Evolutionary conservation across 352 stramenopile genomes (phyloP), one percentile per base, ranked within the genome.

Genomic region (Pythium coloratum): DNA sequence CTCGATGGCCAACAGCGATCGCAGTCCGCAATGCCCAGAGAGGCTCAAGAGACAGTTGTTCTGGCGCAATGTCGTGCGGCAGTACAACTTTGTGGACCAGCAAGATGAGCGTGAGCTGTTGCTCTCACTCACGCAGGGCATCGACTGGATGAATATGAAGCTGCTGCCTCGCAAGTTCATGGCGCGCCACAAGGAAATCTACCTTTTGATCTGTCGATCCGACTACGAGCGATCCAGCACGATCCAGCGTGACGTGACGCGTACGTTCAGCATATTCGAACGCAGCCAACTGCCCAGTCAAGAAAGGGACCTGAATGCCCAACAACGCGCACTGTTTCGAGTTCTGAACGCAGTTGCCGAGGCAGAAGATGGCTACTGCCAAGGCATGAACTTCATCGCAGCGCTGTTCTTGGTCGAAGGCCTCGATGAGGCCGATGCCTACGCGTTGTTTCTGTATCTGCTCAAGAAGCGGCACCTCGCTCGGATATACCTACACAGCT

Each of bases 331-430:
- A 20, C 57, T 95, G 0, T 90, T 91, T 30, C 84, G 86, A 42
- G 88, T 95, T 16, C 66, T 95, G 1, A 95, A 91, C n/a, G 88
- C 86, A 6, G 81, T 95, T 44, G 71, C 86, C 2, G 80, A 93
- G 51, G 86, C 84, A 2, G 88, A 95, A 59, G 77, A 90, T 57
- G 86, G 82, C 7, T 95, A 95, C 59, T 95, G 88, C 62, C 88
- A 96, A 47, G 88, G 88, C 6, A 96, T 96, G 88, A 96, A 96
- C 73, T 96, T 96, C 60, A 94, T 96, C 63, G 88, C 86, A 0
- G 88, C 84, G 18, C 66, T 96, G 4, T 94, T 96, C 51, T 79
- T 96, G 12, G 88, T 94, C 6, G 81, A 94, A 80, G 88, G 84
- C 0, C 62, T 96, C 14, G 76, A 84, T 2, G 88, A 96, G 70